These are phyloP conservation scores for Jackrogersella multiformis DNA, from an alignment of 495 filamentous ascomycete species.

Conservation along the genomic window DNA sequence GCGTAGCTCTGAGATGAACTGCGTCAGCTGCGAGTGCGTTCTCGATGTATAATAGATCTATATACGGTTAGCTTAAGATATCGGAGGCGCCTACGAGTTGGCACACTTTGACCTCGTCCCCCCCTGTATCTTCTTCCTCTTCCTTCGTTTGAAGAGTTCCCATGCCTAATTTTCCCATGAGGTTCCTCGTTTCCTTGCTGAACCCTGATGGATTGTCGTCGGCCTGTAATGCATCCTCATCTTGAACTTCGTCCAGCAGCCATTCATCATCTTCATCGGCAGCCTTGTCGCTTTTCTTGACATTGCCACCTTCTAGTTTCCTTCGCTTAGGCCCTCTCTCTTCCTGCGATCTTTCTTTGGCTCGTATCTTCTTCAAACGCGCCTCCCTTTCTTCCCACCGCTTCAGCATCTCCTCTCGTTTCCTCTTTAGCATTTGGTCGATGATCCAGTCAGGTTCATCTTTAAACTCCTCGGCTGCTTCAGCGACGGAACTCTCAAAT, in stretches of 20 bases:
- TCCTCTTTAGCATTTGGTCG: slow-evolving; percentile 73
- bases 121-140: slow-evolving; percentile 60
- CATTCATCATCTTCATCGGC: slow-evolving; percentile 75
- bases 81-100: slow-evolving; percentile 1
- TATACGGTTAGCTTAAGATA: slow-evolving; percentile 5
- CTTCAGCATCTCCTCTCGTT: slow-evolving; percentile 69
- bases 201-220: slow-evolving; percentile 50
- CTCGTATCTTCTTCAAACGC: slow-evolving; percentile 71
- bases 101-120: slow-evolving; percentile 69
- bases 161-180: slow-evolving; percentile 68
- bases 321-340: slow-evolving; percentile 52
- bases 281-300: slow-evolving; percentile 44
- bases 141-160: slow-evolving; percentile 39
- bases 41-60: slow-evolving; percentile 92
- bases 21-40: slow-evolving; percentile 93
- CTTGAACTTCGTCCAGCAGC: slow-evolving; percentile 81
- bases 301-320: slow-evolving; percentile 40
- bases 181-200: slow-evolving; percentile 68
- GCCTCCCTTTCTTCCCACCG: slow-evolving; percentile 76
- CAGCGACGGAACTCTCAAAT: slow-evolving; percentile 62
- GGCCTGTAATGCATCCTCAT: slow-evolving; percentile 61
- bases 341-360: slow-evolving; percentile 72
- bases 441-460: slow-evolving; percentile 92
- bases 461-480: slow-evolving; percentile 57
- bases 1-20: slow-evolving; percentile 90